Base-by-base conservation (phyloP, 164 flowering plant species). In the Vitis riparia region DNA sequence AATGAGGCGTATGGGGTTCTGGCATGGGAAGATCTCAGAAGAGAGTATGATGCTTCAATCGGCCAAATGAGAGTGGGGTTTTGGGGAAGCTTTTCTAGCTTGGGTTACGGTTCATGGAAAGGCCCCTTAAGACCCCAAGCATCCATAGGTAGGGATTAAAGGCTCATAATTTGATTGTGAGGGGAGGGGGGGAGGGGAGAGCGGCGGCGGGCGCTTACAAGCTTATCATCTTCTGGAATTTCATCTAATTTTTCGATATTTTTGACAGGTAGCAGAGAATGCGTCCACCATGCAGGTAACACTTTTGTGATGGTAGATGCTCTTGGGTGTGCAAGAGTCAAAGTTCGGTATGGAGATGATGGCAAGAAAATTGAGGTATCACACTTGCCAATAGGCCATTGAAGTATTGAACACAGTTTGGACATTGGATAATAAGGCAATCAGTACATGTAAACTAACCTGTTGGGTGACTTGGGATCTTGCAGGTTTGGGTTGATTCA, bases 1-100 rank as follows among this genome's bases (percentile, higher is more conserved):
- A 88, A 88, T 74, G 87, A 88, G 62, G 92, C 95, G 19, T 90
- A 90, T 57, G 55, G 64, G 23, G 87, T 88, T 55, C 78, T 90
- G 68, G 83, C 85, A 80, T 83, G 61, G 68, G 87, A 83, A 51
- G 86, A 87, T 73, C 73, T 76, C 15, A 88, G 89, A 78, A 82
- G 75, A 78, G 79, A 87, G 27, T 88, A 90, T 66, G 89, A 88
- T 81, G 77, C 78, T 66, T 79, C 89, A 12, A 76, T 73, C 57
- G 85, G 86, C 55, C 61, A 69, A 32, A 23, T 65, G 68, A 70
- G 70, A 65, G 70, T 44, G n/a, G 48, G 66, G 9, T 62, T 71
- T 68, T 76, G 78, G 32, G 67, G 59, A 61, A 75, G 37, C 55
- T 55, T 52, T 61, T 16, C 75, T 56, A 67, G 62, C 49, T 30